Evolutionary conservation across 2,329 filamentous ascomycete genomes (phyloP).

Genomic region (Bretziella fagacearum): DNA sequence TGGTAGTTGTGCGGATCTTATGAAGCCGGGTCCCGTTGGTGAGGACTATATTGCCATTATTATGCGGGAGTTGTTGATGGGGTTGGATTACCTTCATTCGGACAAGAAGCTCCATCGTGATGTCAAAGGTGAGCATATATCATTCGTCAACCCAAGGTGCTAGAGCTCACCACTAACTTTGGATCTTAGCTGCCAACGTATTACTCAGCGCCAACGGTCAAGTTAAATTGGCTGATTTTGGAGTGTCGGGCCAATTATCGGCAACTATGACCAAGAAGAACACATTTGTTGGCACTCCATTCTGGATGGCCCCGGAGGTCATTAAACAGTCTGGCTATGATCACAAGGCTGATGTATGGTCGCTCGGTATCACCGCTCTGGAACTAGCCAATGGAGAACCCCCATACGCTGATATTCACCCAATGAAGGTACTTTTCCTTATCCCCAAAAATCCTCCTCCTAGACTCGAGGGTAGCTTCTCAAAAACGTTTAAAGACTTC

Average conservation of each 20-base stretch:
- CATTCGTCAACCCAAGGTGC: neutral
- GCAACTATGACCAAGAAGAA: constrained; percentile 99
- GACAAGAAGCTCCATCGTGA: constrained; percentile 95
- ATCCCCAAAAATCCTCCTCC: constrained; percentile 91
- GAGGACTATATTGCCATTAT: constrained; percentile 98
- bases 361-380: constrained; percentile 81
- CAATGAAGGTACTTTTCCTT: constrained; percentile 94
- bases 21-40: constrained; percentile 80
- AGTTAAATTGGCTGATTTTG: constrained; percentile 94
- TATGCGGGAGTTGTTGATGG: constrained; percentile 70
- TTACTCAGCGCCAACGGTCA: constrained; percentile 78
- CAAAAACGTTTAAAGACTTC: constrained; percentile 70
- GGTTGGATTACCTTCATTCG: constrained; percentile 79
- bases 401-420: constrained; percentile 89
- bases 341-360: constrained; percentile 97
- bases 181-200: constrained; percentile 63
- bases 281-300: constrained; percentile 93
- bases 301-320: constrained; percentile 99
- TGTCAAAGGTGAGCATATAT: constrained; percentile 65
- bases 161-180: constrained; percentile 1
- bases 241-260: constrained; percentile 86
- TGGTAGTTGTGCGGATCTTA: constrained; percentile 84
- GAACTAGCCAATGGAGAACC: constrained; percentile 85
- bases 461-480: constrained; percentile 62
- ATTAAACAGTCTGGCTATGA: constrained; percentile 98